phyloP scores from a whole-genome alignment of 352 stramenopile genomes.

The Pythium periplocum region DNA sequence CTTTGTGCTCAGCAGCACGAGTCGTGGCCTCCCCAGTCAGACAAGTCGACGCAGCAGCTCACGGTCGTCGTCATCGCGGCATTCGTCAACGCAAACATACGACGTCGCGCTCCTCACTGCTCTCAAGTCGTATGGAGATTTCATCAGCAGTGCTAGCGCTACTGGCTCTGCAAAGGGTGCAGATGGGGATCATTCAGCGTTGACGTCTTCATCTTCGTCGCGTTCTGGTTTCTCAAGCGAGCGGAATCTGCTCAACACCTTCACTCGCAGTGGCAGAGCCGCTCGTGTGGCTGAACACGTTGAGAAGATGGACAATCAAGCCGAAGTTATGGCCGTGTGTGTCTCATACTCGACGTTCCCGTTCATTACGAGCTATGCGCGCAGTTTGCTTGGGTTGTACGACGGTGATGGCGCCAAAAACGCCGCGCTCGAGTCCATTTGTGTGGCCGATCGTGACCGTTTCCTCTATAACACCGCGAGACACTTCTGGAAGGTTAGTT shows the following conservation, averaged over 20 bases:
- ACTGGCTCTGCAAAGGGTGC: not conserved
- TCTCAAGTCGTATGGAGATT: slow-evolving; percentile 68
- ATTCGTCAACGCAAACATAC: slow-evolving; percentile 33
- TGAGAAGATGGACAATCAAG: slow-evolving; percentile 65
- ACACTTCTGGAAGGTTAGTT: slow-evolving; percentile 75
- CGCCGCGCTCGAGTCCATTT: slow-evolving; percentile 45
- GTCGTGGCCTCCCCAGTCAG: slow-evolving; percentile 39
- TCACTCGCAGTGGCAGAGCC: slow-evolving; percentile 55
- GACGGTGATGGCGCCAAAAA: slow-evolving; percentile 64
- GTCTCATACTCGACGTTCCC: slow-evolving; percentile 81
- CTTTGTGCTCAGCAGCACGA: slow-evolving; percentile 42
- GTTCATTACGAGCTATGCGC: slow-evolving; percentile 82
- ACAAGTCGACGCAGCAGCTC: slow-evolving; percentile 20
- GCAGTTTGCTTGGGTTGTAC: slow-evolving; percentile 66
- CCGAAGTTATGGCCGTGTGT: slow-evolving; percentile 64
- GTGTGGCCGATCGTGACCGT: slow-evolving; percentile 41
- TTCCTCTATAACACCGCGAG: slow-evolving; percentile 63
- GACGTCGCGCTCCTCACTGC: slow-evolving; percentile 58
- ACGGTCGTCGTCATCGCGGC: slow-evolving; percentile 18
- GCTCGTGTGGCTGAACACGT: slow-evolving; percentile 58
- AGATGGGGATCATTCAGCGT: not conserved
- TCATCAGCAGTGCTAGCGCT: slow-evolving; percentile 36
- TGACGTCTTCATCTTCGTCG: too few relatives aligned
- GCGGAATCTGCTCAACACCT: slow-evolving; percentile 57
- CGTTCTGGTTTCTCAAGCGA: slow-evolving; percentile 11